Conservation (phyloP, 768 basidiomycete genomes). For the Tephrocybe sp. region DNA sequence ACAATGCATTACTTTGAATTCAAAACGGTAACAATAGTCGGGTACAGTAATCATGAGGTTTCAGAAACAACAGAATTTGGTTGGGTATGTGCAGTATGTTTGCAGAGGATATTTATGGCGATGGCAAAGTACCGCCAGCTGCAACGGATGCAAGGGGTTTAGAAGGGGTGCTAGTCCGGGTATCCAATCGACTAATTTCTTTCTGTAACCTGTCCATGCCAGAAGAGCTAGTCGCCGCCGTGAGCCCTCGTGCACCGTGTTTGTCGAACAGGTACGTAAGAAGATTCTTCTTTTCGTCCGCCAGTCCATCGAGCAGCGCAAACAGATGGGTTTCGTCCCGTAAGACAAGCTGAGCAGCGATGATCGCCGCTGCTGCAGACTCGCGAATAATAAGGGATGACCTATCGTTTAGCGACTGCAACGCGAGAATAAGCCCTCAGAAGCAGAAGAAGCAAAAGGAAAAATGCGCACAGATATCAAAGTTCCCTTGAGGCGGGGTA, state of each 20-base stretch:
- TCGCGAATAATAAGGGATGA: conserved; percentile 80
- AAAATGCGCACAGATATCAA: conserved; percentile 59
- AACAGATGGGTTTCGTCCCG: conserved; percentile 85
- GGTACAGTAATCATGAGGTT: not conserved
- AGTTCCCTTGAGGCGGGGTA: conserved; percentile 73
- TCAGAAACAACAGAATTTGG: not conserved
- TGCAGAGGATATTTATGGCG: not conserved
- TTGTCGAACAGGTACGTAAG: conserved; percentile 90
- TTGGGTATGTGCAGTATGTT: not conserved
- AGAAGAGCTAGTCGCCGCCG: conserved; percentile 32
- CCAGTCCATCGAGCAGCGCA: conserved; percentile 73
- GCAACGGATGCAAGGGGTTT: conserved; percentile 21
- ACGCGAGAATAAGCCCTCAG: conserved; percentile 8
- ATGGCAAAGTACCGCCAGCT: not conserved
- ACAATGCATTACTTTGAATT: conserved; percentile 8
- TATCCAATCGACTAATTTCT: conserved; percentile 80
- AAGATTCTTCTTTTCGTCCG: conserved; percentile 90
- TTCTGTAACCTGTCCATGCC: conserved; percentile 74
- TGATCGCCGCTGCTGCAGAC: conserved; percentile 79
- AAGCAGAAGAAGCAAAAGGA: not conserved
- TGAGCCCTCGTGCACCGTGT: conserved; percentile 65
- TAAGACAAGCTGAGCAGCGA: conserved; percentile 81
- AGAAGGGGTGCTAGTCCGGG: conserved; percentile 74
- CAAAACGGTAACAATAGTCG: conserved; percentile 1
- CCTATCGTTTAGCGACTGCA: conserved; percentile 68